A percentile compares a stretch with the other conserved stretches of the same genome.
phyloP scores from a whole-genome alignment of 176 grass and related monocot genomes.

The Areca catechu region DNA sequence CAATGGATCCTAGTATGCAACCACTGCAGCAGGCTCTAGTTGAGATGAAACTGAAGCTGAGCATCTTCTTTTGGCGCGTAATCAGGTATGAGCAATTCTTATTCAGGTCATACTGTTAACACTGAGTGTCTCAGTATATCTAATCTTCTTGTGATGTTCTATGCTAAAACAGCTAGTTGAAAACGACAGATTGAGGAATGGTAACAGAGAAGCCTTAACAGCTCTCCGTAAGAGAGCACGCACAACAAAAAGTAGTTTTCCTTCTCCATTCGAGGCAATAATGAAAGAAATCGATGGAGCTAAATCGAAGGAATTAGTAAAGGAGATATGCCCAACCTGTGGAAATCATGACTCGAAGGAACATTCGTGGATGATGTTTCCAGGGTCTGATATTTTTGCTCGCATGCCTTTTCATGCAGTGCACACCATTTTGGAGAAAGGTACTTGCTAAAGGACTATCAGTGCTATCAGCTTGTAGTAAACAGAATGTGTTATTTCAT shows the following conservation, averaged over 20 bases:
- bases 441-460: slow-evolving; percentile 15
- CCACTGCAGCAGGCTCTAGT: slow-evolving; percentile 50
- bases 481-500: too few species aligned
- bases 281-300: slow-evolving; percentile 76
- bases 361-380: slow-evolving; percentile 70
- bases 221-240: slow-evolving; percentile 58
- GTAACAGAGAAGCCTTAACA: slow-evolving; percentile 62
- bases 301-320: slow-evolving; percentile 45
- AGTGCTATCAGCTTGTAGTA: too few species aligned
- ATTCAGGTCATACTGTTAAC: not conserved
- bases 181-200: slow-evolving; percentile 62
- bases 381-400: slow-evolving; percentile 73
- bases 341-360: slow-evolving; percentile 61
- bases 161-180: slow-evolving; percentile 48
- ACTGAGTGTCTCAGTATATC: not conserved
- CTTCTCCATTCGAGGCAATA: slow-evolving; percentile 66
- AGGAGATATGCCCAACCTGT: slow-evolving; percentile 77
- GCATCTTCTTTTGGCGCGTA: slow-evolving; percentile 69
- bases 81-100: slow-evolving; percentile 45
- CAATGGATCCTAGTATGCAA: slow-evolving; percentile 68
- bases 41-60: slow-evolving; percentile 72
- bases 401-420: slow-evolving; percentile 75
- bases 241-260: slow-evolving; percentile 66
- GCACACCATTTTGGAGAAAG: slow-evolving; percentile 66
- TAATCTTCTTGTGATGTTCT: not conserved